A percentile compares a stretch with the other conserved stretches of the same genome.
Evolutionary conservation across 2,329 filamentous ascomycete species (phyloP).

Genomic region (Pezicula neosporulosa): DNA sequence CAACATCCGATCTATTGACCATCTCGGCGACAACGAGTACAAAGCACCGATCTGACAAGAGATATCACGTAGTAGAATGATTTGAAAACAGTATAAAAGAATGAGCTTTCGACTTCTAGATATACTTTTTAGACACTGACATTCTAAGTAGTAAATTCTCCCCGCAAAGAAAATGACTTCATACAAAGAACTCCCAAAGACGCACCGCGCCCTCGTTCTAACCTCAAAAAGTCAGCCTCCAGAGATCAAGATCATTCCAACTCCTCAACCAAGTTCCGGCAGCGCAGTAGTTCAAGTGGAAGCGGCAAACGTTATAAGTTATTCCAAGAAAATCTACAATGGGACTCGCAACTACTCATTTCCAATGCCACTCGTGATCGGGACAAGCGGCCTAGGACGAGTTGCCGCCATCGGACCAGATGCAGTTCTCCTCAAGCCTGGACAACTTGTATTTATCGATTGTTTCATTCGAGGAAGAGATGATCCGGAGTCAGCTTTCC

Average conservation of each 20-base stretch:
- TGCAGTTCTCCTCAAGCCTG: slow-evolving; percentile 24
- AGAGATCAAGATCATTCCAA: slow-evolving; percentile 27
- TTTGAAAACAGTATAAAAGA: too few species aligned
- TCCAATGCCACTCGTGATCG: slow-evolving; percentile 26
- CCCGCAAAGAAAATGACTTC: too few species aligned
- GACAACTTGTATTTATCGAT: slow-evolving; percentile 33
- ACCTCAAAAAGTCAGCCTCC: slow-evolving; percentile 14
- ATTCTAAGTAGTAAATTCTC: too few species aligned
- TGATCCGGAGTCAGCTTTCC: slow-evolving; percentile 23
- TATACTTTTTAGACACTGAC: too few species aligned
- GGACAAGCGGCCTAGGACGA: slow-evolving; percentile 29
- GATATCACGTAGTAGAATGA: too few species aligned
- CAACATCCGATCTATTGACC: too few species aligned
- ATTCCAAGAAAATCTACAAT: slow-evolving; percentile 34
- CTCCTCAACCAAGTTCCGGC: slow-evolving; percentile 29
- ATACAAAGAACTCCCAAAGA: slow-evolving; percentile 1
- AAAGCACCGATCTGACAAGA: too few species aligned
- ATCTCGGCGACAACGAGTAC: too few species aligned
- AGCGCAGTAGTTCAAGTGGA: slow-evolving; percentile 37
- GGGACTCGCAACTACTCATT: slow-evolving; percentile 28
- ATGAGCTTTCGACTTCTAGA: too few species aligned
- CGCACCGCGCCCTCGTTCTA: slow-evolving; percentile 24
- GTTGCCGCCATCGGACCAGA: slow-evolving; percentile 30
- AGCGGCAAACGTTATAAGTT: slow-evolving; percentile 31
- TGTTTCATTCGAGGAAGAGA: slow-evolving; percentile 31